These are phyloP conservation scores for Scenedesmus sp. DNA, from an alignment of 163 green algal species.

Conservation along the genomic window DNA sequence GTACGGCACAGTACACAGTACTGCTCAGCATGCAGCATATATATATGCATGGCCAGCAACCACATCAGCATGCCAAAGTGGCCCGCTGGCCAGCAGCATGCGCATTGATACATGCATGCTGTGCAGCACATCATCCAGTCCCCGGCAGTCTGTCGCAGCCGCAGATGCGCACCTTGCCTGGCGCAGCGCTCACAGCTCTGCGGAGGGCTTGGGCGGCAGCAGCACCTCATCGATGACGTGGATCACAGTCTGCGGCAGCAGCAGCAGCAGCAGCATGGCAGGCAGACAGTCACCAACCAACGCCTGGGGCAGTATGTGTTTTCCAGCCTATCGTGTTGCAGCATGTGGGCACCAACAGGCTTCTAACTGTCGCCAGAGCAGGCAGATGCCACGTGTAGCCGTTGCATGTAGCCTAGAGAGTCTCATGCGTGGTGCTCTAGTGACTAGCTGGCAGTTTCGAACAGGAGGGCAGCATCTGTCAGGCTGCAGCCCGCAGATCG, in stretches of 20 bases:
- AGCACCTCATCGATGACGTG: slow-evolving; percentile 42
- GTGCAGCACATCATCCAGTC: too few relatives aligned
- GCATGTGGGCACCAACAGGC: too few relatives aligned
- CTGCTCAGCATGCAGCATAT: too few relatives aligned
- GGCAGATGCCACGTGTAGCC: not conserved
- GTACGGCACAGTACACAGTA: too few relatives aligned
- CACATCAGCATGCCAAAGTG: too few relatives aligned
- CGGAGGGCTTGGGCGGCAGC: slow-evolving; percentile 44
- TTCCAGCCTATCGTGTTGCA: not conserved
- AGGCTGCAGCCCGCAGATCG: not conserved
- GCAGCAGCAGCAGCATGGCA: not conserved
- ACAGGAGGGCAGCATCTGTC: not conserved
- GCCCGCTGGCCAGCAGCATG: too few relatives aligned
- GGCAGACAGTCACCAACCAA: not conserved
- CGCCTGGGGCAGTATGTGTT: not conserved
- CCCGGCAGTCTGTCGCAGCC: too few relatives aligned
- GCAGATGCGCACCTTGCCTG: not conserved
- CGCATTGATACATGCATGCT: too few relatives aligned
- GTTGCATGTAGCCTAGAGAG: too few relatives aligned
- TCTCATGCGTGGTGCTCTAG: too few relatives aligned
- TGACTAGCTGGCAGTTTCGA: not conserved
- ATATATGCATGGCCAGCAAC: too few relatives aligned
- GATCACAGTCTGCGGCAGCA: slow-evolving; percentile 18
- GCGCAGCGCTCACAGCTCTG: not conserved
- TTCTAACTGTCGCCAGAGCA: not conserved